Conservation (phyloP, 108 stramenopile species). For the Cyclotella kingstonii region DNA sequence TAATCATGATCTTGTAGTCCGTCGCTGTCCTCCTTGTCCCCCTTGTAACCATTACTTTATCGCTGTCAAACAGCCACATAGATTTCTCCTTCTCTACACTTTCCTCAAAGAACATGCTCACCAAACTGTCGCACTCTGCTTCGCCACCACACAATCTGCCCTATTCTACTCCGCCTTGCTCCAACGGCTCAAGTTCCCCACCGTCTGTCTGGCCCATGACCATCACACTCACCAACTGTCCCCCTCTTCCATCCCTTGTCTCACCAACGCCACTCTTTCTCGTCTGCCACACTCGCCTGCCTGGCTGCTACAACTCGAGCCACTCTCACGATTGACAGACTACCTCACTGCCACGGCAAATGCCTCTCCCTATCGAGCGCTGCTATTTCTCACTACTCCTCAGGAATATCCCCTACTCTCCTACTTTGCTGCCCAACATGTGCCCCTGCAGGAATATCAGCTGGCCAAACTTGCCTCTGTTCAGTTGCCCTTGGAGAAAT, state of each 20-base stretch:
- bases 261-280: too few species aligned
- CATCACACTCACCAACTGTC: too few species aligned
- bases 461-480: constrained; percentile 27
- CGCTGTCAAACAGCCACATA: constrained; percentile 36
- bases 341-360: constrained; percentile 34
- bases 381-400: constrained; percentile 35
- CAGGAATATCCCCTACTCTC: constrained; percentile 22
- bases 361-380: constrained; percentile 15
- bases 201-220: too few species aligned
- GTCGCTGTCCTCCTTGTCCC: background rate
- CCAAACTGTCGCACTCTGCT: constrained; percentile 30
- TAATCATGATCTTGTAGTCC: background rate
- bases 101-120: constrained; percentile 25
- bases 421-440: constrained; percentile 28
- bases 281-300: constrained; percentile 10
- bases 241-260: too few species aligned
- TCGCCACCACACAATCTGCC: constrained; percentile 34
- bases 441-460: constrained; percentile 34
- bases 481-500: constrained; percentile 10
- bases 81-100: constrained; percentile 40
- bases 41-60: constrained; percentile 35
- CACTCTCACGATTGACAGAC: constrained; percentile 23
- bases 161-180: constrained; percentile 23
- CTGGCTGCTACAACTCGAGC: constrained; percentile 44
- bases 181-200: constrained; percentile 25